Evolutionary conservation across 306 rosid genomes (phyloP).

Genomic region (Pyrus bretschneideri): DNA sequence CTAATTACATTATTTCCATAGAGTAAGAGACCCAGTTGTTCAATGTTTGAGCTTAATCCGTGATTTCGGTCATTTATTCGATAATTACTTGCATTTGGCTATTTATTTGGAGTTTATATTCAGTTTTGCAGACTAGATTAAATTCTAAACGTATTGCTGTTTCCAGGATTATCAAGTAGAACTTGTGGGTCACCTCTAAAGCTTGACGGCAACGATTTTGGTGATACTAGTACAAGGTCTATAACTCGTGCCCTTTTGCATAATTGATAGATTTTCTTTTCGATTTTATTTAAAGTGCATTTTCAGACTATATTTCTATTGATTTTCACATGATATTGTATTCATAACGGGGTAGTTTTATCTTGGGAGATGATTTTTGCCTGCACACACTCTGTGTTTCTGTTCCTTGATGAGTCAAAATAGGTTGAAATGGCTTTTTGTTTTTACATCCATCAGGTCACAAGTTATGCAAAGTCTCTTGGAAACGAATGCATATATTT

Average conservation of each 20-base stretch:
- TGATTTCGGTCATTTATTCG: not conserved
- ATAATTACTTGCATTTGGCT: not conserved
- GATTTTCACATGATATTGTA: not conserved
- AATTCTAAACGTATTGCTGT: conserved; percentile 11
- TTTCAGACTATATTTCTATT: not conserved
- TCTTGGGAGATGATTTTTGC: not conserved
- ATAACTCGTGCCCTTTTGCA: conserved; percentile 6
- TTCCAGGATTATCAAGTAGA: conserved; percentile 62
- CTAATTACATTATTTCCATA: not conserved
- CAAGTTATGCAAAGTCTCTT: not conserved
- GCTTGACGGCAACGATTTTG: conserved; percentile 40
- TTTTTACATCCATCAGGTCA: not conserved
- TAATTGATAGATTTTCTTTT: not conserved
- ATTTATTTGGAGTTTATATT: not conserved
- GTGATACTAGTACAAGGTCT: conserved; percentile 59
- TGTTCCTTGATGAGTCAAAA: not conserved
- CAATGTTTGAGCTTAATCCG: not conserved
- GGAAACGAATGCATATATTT: not conserved
- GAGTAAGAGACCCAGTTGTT: not conserved
- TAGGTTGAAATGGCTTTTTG: not conserved
- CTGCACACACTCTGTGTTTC: too few species aligned
- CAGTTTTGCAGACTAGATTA: not conserved
- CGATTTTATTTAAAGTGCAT: not conserved
- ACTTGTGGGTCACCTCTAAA: conserved; percentile 34
- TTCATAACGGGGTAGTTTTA: not conserved